Percentiles rank a stretch among this genome's conserved stretches.
These are phyloP conservation scores for rapeseed (Brassica napus) DNA, from an alignment of 345 rosid genomes.

Conservation along the genomic window DNA sequence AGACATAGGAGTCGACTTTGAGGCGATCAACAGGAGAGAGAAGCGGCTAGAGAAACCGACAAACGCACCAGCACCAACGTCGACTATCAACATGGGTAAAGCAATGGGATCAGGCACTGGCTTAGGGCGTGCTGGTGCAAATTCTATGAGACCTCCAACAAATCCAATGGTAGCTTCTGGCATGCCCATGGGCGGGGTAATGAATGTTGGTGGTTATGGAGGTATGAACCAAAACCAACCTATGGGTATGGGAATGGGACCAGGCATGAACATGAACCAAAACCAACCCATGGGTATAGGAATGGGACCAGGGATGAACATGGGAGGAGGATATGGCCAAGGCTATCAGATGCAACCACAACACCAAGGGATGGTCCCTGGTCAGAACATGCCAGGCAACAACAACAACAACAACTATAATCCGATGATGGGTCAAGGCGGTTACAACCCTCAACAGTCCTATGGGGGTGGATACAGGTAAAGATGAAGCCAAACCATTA, in stretches of 20 bases:
- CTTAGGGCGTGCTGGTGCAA: conserved; percentile 76
- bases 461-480: conserved; percentile 78
- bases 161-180: conserved; percentile 62
- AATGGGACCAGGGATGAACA: conserved; percentile 29
- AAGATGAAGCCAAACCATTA: conserved; percentile 30
- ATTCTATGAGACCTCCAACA: conserved; percentile 54
- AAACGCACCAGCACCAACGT: conserved; percentile 51
- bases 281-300: conserved; percentile 38
- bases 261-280: conserved; percentile 31
- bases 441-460: conserved; percentile 67
- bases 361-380: conserved; percentile 51
- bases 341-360: conserved; percentile 64
- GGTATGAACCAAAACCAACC: conserved; percentile 46
- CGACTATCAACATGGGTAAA: conserved; percentile 90
- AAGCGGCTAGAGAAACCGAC: conserved; percentile 81
- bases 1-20: conserved; percentile 95
- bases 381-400: conserved; percentile 51
- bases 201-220: conserved; percentile 43
- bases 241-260: conserved; percentile 19
- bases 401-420: conserved; percentile 40
- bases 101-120: conserved; percentile 99
- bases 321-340: conserved; percentile 53
- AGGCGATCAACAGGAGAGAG: conserved; percentile 86
- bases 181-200: conserved; percentile 49
- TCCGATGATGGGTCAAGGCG: conserved; percentile 75